Base-by-base conservation (phyloP, 805 yeast species). In the Lipomyces yamanashiensis region DNA sequence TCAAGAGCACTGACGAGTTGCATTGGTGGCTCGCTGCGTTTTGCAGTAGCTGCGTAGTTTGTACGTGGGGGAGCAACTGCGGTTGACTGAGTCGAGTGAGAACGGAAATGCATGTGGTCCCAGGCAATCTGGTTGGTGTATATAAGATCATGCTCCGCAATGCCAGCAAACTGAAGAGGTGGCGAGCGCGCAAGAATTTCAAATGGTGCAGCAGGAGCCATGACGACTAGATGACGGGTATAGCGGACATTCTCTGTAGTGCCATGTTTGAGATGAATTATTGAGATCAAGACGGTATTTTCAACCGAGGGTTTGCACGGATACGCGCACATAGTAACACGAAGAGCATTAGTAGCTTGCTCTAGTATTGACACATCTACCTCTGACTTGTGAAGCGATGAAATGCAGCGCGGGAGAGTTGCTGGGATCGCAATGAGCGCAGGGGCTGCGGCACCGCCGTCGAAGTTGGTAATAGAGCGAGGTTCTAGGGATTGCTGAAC, bases 61-160 rank as follows among this genome's bases (percentile, higher is more conserved):
- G 15, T 83, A 72, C 85, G 88, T 64, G 97, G 97, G 1, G 85
- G 89, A 15, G 80, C 92, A 15, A 86, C 96, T 41, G 98, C 98
- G 0, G 89, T 90, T 75, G 99, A 95, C 74, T 90, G 87, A 72
- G 96, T 89, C 1, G 98, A 93, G 72, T 84, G 97, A 0, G 77
- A 92, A 7, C 64, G 44, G 49, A 51, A 57, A 23, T 61, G 64
- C 40, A 54, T 33, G 13, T 61, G 62, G 39, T 58, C 62, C 69
- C 69, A 66, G 12, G 54, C 62, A 39, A 66, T 57, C 13, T 54
- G 52, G 12, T 43, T 57, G 7, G 69, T 56, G 28, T 56, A 59
- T 1, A 57, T 53, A 51, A 50, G 19, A 10, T 51, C 58, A 13
- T 5, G 28, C 50, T 28, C 54, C 36, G 57, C 67, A n/a, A 54